Evolutionary conservation across 2,329 filamentous ascomycete genomes (phyloP).

Genomic region (Talaromyces sp.): DNA sequence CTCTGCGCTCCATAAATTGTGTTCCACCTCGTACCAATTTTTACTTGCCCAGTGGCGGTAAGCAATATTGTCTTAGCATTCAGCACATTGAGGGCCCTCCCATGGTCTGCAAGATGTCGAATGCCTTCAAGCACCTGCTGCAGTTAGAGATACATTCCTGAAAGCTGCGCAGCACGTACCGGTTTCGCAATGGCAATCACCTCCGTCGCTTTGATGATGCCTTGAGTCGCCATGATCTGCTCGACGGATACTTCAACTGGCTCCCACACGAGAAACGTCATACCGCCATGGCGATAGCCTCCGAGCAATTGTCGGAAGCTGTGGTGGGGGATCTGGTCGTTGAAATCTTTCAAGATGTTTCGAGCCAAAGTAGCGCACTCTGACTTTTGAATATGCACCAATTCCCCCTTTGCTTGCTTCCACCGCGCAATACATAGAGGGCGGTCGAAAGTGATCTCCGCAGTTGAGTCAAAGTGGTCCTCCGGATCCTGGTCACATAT

Average conservation of each 20-base stretch:
- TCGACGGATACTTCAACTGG: slow-evolving; percentile 10
- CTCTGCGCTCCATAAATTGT: background rate
- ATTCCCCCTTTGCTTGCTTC: background rate
- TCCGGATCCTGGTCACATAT: background rate
- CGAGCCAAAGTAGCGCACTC: background rate
- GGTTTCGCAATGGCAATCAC: slow-evolving; percentile 8
- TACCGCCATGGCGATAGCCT: slow-evolving; percentile 3
- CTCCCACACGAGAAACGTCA: slow-evolving; percentile 7
- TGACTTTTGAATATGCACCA: background rate
- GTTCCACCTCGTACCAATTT: slow-evolving; percentile 6
- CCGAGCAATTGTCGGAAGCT: slow-evolving; percentile 4
- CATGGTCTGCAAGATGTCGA: slow-evolving; percentile 3
- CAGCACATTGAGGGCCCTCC: slow-evolving; percentile 8
- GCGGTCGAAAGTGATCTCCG: background rate
- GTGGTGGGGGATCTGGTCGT: background rate
- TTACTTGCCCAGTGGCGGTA: slow-evolving; percentile 8
- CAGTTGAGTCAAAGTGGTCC: background rate
- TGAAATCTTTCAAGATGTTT: background rate
- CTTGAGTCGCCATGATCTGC: slow-evolving; percentile 8
- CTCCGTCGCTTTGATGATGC: slow-evolving; percentile 6
- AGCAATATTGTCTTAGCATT: slow-evolving; percentile 8
- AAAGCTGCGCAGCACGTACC: slow-evolving; percentile 2
- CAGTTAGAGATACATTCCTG: background rate
- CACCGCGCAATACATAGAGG: background rate
- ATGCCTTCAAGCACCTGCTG: background rate